A percentile compares a stretch with the other conserved stretches of the same genome.
phyloP scores from a whole-genome alignment of 2,329 filamentous ascomycete species.

The Colletotrichum kahawae region DNA sequence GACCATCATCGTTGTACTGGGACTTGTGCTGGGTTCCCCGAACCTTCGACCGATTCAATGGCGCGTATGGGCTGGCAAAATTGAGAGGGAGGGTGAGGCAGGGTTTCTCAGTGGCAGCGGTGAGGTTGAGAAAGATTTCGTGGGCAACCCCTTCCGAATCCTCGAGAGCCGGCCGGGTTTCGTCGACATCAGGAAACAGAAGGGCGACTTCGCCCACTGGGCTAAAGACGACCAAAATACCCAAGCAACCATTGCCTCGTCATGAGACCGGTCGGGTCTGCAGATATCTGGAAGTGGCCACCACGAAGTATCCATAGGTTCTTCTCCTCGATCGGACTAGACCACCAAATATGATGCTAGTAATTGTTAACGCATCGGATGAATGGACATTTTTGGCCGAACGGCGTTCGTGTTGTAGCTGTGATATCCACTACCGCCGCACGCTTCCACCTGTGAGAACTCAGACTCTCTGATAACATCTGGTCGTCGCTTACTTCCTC shows the following conservation, averaged over 20 bases:
- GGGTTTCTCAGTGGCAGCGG: constrained; percentile 63
- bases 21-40: constrained; percentile 79
- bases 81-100: constrained; percentile 76
- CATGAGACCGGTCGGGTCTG: neutral
- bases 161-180: constrained; percentile 86
- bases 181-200: constrained; percentile 82
- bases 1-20: constrained; percentile 79
- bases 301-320: neutral
- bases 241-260: neutral
- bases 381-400: too few species aligned
- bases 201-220: constrained; percentile 82
- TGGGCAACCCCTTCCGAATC: constrained; percentile 79
- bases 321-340: neutral
- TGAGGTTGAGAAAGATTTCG: constrained; percentile 71
- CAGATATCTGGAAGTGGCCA: neutral
- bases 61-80: constrained; percentile 81
- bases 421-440: neutral
- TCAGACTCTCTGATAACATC: neutral
- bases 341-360: neutral
- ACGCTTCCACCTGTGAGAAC: neutral
- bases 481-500: neutral
- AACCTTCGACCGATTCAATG: constrained; percentile 85
- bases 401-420: neutral
- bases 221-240: constrained; percentile 45
- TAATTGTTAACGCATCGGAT: too few species aligned